A percentile compares a stretch with the other conserved stretches of the same genome.
These are phyloP conservation scores for Backusella luteola DNA, from an alignment of 192 early-diverging fungal species.

Conservation along the genomic window DNA sequence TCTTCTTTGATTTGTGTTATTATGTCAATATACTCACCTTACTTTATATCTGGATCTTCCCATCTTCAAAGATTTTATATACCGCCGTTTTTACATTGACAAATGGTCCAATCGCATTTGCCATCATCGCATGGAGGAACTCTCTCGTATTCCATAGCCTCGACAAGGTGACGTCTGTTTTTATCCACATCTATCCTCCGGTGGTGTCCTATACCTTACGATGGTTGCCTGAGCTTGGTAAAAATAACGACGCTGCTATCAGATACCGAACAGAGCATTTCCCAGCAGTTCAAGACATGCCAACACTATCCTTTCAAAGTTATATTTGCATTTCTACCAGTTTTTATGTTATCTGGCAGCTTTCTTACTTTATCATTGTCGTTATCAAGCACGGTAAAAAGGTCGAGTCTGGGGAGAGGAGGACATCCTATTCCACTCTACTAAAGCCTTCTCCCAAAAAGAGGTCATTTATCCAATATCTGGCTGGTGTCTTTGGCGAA, in stretches of 20 bases:
- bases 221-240: slow-evolving; percentile 46
- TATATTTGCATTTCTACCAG: slow-evolving; percentile 13
- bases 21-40: slow-evolving; percentile 57
- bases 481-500: slow-evolving; percentile 41
- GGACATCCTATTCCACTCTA: slow-evolving; percentile 59
- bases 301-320: slow-evolving; percentile 11
- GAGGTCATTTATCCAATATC: slow-evolving; percentile 33
- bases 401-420: slow-evolving; percentile 38
- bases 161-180: slow-evolving; percentile 64
- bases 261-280: slow-evolving; percentile 35
- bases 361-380: slow-evolving; percentile 29
- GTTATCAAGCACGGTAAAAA: slow-evolving; percentile 28
- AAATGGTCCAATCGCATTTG: slow-evolving; percentile 61
- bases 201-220: slow-evolving; percentile 54
- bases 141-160: slow-evolving; percentile 57
- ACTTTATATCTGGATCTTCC: slow-evolving; percentile 50
- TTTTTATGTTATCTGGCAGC: slow-evolving; percentile 25
- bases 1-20: slow-evolving; percentile 61
- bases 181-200: slow-evolving; percentile 62
- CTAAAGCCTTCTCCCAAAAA: slow-evolving; percentile 43
- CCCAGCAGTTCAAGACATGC: slow-evolving; percentile 42
- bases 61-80: slow-evolving; percentile 39
- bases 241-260: slow-evolving; percentile 17
- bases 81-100: slow-evolving; percentile 44
- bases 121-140: slow-evolving; percentile 59